These are phyloP conservation scores for Pugionium dolabratum DNA, from an alignment of 345 rosid genomes.

Conservation along the genomic window DNA sequence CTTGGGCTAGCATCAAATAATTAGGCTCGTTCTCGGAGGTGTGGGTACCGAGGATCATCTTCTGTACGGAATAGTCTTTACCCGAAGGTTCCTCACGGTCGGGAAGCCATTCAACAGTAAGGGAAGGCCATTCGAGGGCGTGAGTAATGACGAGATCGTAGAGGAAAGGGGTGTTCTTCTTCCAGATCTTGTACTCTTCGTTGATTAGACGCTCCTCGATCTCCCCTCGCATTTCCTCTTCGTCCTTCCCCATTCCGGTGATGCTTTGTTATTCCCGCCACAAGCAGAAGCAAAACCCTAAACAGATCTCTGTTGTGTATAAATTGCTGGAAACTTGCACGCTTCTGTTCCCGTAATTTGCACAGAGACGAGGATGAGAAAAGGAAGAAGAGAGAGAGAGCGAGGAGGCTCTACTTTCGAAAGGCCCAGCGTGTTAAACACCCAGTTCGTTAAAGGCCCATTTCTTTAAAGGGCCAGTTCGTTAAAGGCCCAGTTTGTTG, in stretches of 20 bases:
- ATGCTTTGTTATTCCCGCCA: conserved; percentile 24
- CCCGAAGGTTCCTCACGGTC: conserved; percentile 96
- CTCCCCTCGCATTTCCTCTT: conserved; percentile 95
- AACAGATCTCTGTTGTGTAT: conserved; percentile 17
- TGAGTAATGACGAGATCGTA: conserved; percentile 96
- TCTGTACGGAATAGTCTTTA: conserved; percentile 91
- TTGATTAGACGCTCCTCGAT: conserved; percentile 89
- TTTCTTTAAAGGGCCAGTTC: conserved; percentile 1
- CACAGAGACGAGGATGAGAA: neutral
- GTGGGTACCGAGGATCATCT: conserved; percentile 97
- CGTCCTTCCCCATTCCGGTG: conserved; percentile 79
- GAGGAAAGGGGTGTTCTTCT: conserved; percentile 96
- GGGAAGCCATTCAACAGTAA: conserved; percentile 95
- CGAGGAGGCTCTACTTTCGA: neutral
- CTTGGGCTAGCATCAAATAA: conserved; percentile 93
- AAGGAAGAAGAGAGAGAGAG: neutral
- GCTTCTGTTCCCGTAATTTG: conserved; percentile 7
- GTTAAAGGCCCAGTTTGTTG: no score
- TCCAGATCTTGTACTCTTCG: conserved; percentile 99
- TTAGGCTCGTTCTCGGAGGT: conserved; percentile 98
- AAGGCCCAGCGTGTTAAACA: neutral
- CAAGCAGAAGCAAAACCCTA: conserved; percentile 40
- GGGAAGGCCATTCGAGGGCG: conserved; percentile 99
- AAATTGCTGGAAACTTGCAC: neutral
- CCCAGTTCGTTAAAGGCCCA: neutral